A percentile compares a stretch with the other conserved stretches of the same genome.
phyloP scores from a whole-genome alignment of 148 eudicot genomes.

The Suaeda aralocaspica region DNA sequence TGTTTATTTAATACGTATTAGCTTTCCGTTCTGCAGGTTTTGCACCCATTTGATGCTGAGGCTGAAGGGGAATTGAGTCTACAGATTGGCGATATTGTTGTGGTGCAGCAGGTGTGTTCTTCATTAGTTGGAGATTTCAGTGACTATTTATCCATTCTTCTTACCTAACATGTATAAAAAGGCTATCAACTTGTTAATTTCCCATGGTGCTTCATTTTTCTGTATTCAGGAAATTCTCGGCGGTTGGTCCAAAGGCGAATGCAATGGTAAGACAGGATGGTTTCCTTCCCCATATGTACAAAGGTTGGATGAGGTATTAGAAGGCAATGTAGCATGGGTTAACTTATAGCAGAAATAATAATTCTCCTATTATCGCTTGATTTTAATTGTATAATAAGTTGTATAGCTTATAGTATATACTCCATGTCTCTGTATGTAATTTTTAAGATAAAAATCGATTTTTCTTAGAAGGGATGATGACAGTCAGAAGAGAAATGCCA shows the following conservation, averaged over 20 bases:
- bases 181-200: neutral
- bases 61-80: slow-evolving; percentile 71
- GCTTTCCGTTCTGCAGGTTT: slow-evolving; percentile 34
- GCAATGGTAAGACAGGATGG: slow-evolving; percentile 66
- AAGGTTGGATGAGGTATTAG: slow-evolving; percentile 33
- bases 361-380: neutral
- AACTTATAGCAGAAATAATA: slow-evolving; percentile 4
- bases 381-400: slow-evolving; percentile 6
- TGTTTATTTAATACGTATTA: neutral
- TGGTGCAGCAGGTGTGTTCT: slow-evolving; percentile 54
- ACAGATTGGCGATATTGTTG: slow-evolving; percentile 49
- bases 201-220: neutral
- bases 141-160: slow-evolving; percentile 2
- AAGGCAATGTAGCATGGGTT: slow-evolving; percentile 12
- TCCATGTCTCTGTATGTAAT: neutral
- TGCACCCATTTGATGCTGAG: slow-evolving; percentile 77
- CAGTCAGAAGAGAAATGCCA: neutral
- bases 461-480: neutral
- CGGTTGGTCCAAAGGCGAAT: slow-evolving; percentile 91
- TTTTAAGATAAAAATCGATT: no score
- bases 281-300: slow-evolving; percentile 77
- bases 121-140: slow-evolving; percentile 4
- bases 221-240: slow-evolving; percentile 46
- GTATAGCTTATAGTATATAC: neutral
- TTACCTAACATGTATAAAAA: neutral